Base-by-base conservation (phyloP, 371 early-diverging fungal genomes). In the Mortierella sp. region DNA sequence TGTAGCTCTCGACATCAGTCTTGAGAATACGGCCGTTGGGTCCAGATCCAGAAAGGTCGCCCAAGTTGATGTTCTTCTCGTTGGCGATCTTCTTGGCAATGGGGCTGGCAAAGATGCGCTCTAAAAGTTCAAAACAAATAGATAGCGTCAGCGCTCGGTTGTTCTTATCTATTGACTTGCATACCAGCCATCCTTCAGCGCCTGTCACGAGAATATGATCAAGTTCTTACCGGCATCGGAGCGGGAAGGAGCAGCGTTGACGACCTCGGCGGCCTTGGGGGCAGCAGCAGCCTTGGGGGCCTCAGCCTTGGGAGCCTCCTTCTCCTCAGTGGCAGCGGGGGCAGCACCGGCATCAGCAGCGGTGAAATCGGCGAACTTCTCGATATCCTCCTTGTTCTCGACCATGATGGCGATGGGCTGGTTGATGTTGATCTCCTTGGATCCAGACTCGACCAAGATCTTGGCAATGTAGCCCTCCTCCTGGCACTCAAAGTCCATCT, bases 401-500 rank as follows among this genome's bases (percentile, higher is more conserved):
- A 96, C 98, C 83, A 99, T 88, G 74, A 99, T 91, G 78, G 96
- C 97, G 70, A 99, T 95, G 46, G 99, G 97, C 95, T 97, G 89
- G 78, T 81, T 84, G 77, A 84, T 78, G 76, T 76, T 75, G 75
- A 84, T 92, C 83, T 98, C 98, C 94, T 99, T 98, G 76, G 95
- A 88, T 48, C 97, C 97, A 65, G 91, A 88, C 10, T 95, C 94
- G 41, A 97, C 90, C 81, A 99, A 90, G 88, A 98, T 93, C 94
- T 98, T 97, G 86, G 99, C 99, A 54, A 99, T 83, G 85, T 90
- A 98, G 58, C 99, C 99, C 84, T 98, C 98, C 82, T 99, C 99
- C 90, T 99, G 99, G 91, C 96, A 98, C 91, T 99, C 99, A 89
- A 99, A 98, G 89, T 99, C 99, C 98, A 99, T 99, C 90, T 97